Evolutionary conservation across 2,329 filamentous ascomycete species (phyloP).

Genomic region (Ceratocystis destructans): DNA sequence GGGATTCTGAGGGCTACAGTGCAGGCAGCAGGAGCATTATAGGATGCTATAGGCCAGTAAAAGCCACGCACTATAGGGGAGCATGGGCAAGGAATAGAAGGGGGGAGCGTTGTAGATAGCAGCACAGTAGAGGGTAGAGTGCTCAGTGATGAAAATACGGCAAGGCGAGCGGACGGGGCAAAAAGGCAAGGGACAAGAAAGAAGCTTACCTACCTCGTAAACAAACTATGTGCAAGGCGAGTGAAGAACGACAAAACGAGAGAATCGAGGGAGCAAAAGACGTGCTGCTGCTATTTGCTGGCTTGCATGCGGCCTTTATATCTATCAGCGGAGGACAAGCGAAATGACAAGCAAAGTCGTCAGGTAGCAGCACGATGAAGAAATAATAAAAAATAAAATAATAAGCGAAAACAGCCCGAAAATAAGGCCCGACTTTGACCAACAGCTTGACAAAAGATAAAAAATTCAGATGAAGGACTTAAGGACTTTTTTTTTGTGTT

Average conservation of each 20-base stretch:
- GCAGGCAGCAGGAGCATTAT: not conserved
- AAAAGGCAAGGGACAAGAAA: not conserved
- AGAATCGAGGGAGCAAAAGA: not conserved
- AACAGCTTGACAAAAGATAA: conserved; percentile 14
- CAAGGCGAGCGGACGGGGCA: not conserved
- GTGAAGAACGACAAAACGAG: not conserved
- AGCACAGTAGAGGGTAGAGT: not conserved
- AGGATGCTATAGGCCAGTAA: not conserved
- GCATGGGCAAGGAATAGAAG: not conserved
- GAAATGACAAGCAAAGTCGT: not conserved
- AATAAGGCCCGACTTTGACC: conserved; percentile 17
- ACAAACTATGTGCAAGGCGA: too few species aligned
- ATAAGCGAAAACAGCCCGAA: conserved; percentile 14
- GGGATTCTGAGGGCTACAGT: not conserved
- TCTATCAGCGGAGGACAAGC: too few species aligned
- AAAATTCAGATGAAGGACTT: conserved; percentile 21
- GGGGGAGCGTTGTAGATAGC: not conserved
- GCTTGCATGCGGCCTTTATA: too few species aligned
- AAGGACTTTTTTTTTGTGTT: conserved; percentile 4
- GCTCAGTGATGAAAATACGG: not conserved
- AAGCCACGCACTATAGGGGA: too few species aligned
- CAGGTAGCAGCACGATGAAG: not conserved
- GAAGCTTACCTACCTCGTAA: too few species aligned
- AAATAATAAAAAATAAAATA: conserved; percentile 12
- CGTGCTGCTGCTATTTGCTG: too few species aligned